Conservation (phyloP, 345 rosid genomes). For the Combretum micranthum region DNA sequence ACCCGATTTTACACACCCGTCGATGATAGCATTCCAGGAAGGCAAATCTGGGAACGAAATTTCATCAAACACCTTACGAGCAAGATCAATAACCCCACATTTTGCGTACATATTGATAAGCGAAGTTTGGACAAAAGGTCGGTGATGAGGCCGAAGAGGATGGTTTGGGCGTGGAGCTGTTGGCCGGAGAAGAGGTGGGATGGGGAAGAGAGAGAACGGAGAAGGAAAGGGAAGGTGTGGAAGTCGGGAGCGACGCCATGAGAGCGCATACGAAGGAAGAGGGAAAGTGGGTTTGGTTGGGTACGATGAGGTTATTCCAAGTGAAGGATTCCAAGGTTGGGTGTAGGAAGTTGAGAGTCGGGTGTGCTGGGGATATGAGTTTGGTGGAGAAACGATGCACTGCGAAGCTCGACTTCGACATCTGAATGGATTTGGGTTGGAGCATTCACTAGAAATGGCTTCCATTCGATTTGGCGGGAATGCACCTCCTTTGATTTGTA, state of each 20-base stretch:
- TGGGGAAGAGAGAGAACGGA: conserved; percentile 24
- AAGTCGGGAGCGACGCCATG: conserved; percentile 38
- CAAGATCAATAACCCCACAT: conserved; percentile 21
- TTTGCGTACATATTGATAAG: conserved; percentile 40
- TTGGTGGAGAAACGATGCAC: conserved; percentile 1
- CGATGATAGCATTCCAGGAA: conserved; percentile 49
- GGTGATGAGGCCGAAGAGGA: conserved; percentile 15
- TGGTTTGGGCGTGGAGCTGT: conserved; percentile 18
- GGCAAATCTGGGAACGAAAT: conserved; percentile 24
- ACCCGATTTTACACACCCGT: conserved; percentile 26
- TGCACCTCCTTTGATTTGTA: too few species aligned
- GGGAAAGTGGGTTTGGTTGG: conserved; percentile 22
- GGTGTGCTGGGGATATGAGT: conserved; percentile 24
- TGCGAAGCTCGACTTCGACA: too few species aligned
- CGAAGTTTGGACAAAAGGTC: conserved; percentile 30
- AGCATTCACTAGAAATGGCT: too few species aligned
- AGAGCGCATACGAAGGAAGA: conserved; percentile 43
- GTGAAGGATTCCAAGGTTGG: conserved; percentile 39
- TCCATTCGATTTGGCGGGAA: too few species aligned
- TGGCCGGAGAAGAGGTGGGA: conserved; percentile 13
- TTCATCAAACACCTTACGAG: conserved; percentile 38
- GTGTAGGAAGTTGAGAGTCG: conserved; percentile 26
- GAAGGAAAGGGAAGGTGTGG: conserved; percentile 45
- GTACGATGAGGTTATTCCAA: conserved; percentile 43
- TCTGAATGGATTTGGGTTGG: too few species aligned